Evolutionary conservation across 805 yeast species (phyloP).

Genomic region (Yueomyces sinensis): DNA sequence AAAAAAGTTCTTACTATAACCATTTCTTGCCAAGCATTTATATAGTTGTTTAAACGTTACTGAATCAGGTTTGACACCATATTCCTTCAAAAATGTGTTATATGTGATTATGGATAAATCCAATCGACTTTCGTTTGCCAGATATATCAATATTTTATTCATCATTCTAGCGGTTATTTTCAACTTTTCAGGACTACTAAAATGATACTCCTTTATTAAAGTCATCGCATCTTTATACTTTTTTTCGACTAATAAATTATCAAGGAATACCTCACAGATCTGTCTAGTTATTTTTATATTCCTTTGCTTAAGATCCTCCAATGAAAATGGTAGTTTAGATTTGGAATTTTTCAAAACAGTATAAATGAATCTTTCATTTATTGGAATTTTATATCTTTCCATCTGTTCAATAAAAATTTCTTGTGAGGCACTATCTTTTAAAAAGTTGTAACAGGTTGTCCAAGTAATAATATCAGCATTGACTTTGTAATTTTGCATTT

Average conservation of each 20-base stretch:
- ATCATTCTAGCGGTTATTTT: conserved; percentile 7
- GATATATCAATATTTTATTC: conserved; percentile 20
- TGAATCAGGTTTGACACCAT: conserved; percentile 19
- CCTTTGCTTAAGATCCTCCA: not conserved
- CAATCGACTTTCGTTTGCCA: conserved; percentile 23
- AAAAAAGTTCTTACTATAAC: conserved; percentile 18
- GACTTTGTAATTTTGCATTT: conserved; percentile 20
- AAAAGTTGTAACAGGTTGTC: conserved; percentile 22
- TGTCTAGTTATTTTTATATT: too few species aligned
- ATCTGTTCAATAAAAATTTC: conserved; percentile 22
- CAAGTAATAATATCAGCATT: conserved; percentile 28
- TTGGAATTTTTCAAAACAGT: conserved; percentile 12
- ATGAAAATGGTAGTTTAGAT: too few species aligned
- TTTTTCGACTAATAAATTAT: conserved; percentile 18
- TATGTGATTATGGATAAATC: conserved; percentile 25
- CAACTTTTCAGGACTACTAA: conserved; percentile 4
- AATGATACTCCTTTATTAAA: conserved; percentile 11
- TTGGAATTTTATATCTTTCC: conserved; percentile 19
- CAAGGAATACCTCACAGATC: too few species aligned
- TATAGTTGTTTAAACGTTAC: conserved; percentile 24
- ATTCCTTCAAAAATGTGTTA: conserved; percentile 19
- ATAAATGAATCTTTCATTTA: conserved; percentile 17
- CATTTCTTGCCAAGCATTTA: conserved; percentile 24
- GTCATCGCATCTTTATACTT: conserved; percentile 21
- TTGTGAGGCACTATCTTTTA: conserved; percentile 21